Evolutionary conservation across 2,329 filamentous ascomycete genomes (phyloP).

Genomic region (Fonsecaea pedrosoi): DNA sequence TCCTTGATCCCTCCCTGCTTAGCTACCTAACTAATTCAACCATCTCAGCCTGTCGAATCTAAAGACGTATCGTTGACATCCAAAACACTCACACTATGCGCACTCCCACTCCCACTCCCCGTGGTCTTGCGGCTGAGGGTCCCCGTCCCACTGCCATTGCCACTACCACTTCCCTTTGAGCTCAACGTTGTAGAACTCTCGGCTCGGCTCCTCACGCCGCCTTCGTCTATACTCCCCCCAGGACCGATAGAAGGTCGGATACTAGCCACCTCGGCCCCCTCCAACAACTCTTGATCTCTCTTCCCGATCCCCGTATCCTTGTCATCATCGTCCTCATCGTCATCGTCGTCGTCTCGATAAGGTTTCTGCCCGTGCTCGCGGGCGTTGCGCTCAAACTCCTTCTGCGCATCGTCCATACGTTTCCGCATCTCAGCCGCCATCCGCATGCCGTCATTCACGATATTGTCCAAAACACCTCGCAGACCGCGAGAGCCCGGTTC

Average conservation of each 20-base stretch:
- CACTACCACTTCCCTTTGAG: slow-evolving; percentile 10
- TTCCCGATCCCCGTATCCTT: slow-evolving; percentile 46
- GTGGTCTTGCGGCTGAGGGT: slow-evolving; percentile 20
- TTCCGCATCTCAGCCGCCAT: slow-evolving; percentile 91
- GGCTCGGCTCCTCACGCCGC: slow-evolving; percentile 26
- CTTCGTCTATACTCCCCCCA: slow-evolving; percentile 16
- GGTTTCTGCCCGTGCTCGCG: slow-evolving; percentile 63
- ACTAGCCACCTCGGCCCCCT: slow-evolving; percentile 73
- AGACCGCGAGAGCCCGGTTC: slow-evolving; percentile 76
- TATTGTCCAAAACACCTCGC: slow-evolving; percentile 92
- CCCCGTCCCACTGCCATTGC: slow-evolving; percentile 11
- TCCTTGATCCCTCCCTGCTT: too few species aligned
- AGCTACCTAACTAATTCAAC: too few species aligned
- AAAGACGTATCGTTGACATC: slow-evolving; percentile 29
- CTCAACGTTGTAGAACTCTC: slow-evolving; percentile 18
- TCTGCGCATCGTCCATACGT: slow-evolving; percentile 94
- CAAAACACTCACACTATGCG: slow-evolving; percentile 28
- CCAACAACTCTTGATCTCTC: slow-evolving; percentile 71
- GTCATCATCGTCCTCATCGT: slow-evolving; percentile 54
- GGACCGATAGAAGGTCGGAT: slow-evolving; percentile 43
- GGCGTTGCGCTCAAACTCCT: slow-evolving; percentile 84
- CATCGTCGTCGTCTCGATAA: slow-evolving; percentile 59
- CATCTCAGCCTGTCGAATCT: slow-evolving; percentile 12
- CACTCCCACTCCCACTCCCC: background rate
- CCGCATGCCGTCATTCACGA: slow-evolving; percentile 95